phyloP scores from a whole-genome alignment of 106 monocot genomes.

The Dendrobium officinale region DNA sequence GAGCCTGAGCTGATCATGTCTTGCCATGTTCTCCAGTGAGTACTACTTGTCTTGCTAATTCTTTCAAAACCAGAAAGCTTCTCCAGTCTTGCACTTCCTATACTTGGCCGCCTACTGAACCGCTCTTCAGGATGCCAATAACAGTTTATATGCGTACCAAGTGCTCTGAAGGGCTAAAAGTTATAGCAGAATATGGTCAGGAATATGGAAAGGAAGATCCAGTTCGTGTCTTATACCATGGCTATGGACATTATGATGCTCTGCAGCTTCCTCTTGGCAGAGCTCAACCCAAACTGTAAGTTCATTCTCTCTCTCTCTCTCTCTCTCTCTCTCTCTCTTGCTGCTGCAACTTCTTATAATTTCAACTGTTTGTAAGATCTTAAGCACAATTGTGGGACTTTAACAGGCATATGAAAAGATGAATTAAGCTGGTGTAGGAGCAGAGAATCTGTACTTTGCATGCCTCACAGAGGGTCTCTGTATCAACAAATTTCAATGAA shows the following conservation, averaged over 20 bases:
- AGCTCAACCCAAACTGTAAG: conserved; percentile 34
- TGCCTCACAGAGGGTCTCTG: no score
- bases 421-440: no score
- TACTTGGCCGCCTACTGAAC: neutral
- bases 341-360: neutral
- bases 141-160: conserved; percentile 49
- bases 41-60: neutral
- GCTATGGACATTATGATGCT: conserved; percentile 71
- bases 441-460: no score
- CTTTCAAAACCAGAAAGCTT: neutral
- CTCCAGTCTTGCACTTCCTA: neutral
- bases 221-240: conserved; percentile 55
- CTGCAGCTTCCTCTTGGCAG: conserved; percentile 27
- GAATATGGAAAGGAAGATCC: conserved; percentile 69
- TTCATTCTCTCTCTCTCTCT: neutral
- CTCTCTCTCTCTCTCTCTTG: no score
- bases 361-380: no score
- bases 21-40: conserved; percentile 59
- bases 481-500: no score
- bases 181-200: conserved; percentile 65
- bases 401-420: no score
- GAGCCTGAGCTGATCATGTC: conserved; percentile 78
- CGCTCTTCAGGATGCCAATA: conserved; percentile 51
- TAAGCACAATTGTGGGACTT: no score
- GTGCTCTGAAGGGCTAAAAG: conserved; percentile 25